Evolutionary conservation across 2,329 filamentous ascomycete genomes (phyloP), one percentile per base, ranked within the genome.

Genomic region (Apiospora hydei): DNA sequence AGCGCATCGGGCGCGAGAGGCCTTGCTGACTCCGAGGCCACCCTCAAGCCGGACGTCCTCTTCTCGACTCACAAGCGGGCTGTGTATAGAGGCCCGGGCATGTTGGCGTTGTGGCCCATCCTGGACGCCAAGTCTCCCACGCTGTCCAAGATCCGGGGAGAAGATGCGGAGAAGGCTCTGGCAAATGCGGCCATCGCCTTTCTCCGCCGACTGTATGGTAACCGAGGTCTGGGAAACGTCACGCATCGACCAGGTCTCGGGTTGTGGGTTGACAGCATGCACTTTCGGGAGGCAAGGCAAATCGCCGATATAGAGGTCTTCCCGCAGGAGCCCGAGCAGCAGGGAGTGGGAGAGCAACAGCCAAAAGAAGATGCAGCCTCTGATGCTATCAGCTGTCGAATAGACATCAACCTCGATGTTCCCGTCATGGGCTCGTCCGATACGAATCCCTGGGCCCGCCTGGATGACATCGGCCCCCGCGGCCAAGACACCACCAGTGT

Each of bases 51-150:
- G 13, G 30, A 64, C 4, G 34, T 64, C 34, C 11, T n/a, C 8
- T 64, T 41, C 34, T 64, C 57, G 34, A 7, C 18, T 1, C 57
- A 41, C 18, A 6, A 14, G 57, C n/a, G 30, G 41, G 57, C 57
- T 0, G 57, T 64, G 34, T 64, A 41, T 21, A n/a, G 34, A 41
- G 57, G 57, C 11, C 57, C 57, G 3, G 34, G 34, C 57, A 34
- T n/a, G 18, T 24, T 64, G 57, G 34, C 57, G 18, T 10, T 64
- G 57, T 64, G 57, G 57, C 57, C 57, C 57, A n/a, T 64, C 21
- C 57, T 64, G 34, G 57, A 64, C 34, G 18, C 34, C 34, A 41
- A 14, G 57, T 64, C 57, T 13, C 18, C 34, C n/a, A n/a, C 57
- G 21, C 34, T 64, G 16, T 41, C 57, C 8, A n/a, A 14, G 57